phyloP scores from a whole-genome alignment of 2,329 filamentous ascomycete species.

The Gnomoniopsis sp. region DNA sequence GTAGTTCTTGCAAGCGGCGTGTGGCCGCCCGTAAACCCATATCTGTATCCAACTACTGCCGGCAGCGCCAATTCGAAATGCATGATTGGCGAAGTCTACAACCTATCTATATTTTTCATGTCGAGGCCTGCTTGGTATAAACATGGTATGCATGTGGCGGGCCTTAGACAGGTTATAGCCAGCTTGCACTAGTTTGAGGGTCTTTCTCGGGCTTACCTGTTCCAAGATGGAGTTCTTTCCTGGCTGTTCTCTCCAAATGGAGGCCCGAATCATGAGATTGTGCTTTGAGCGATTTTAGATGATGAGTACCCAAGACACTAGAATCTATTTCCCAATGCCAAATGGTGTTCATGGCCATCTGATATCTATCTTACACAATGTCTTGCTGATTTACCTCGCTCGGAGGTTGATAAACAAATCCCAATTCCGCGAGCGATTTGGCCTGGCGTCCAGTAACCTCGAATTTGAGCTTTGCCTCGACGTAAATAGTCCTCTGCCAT shows the following conservation, averaged over 20 bases:
- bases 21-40: too few relatives aligned
- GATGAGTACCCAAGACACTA: not conserved
- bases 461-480: slow-evolving; percentile 70
- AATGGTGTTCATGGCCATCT: not conserved
- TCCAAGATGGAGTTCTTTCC: too few relatives aligned
- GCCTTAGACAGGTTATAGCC: too few relatives aligned
- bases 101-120: not conserved
- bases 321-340: not conserved
- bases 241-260: too few relatives aligned
- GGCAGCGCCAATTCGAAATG: not conserved
- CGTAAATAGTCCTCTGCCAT: slow-evolving; percentile 69
- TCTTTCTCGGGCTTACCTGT: too few relatives aligned
- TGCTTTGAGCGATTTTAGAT: too few relatives aligned
- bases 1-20: too few relatives aligned
- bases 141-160: too few relatives aligned
- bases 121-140: not conserved
- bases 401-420: slow-evolving; percentile 52
- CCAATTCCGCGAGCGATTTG: slow-evolving; percentile 67
- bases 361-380: slow-evolving; percentile 7
- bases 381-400: slow-evolving; percentile 17
- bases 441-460: slow-evolving; percentile 62
- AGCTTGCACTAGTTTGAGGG: not conserved
- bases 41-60: not conserved
- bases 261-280: too few relatives aligned
- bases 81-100: not conserved